Evolutionary conservation across 345 rosid species (phyloP).

Genomic region (Moricandia arvensis): DNA sequence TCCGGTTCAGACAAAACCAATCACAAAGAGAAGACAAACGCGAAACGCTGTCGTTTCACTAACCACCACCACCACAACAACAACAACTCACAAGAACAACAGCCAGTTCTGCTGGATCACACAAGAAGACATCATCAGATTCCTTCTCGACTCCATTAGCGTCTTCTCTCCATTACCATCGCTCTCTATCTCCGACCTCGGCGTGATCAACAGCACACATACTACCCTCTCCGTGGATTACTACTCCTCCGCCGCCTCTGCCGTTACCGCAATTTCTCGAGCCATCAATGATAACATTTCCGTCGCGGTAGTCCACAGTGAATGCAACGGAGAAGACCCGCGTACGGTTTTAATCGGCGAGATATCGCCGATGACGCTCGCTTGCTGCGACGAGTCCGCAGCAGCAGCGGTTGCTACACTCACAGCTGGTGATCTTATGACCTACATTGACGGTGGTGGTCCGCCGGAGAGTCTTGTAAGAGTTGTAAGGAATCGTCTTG

Average conservation of each 20-base stretch:
- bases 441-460: conserved; percentile 85
- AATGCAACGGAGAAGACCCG: conserved; percentile 33
- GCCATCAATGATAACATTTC: conserved; percentile 60
- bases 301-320: conserved; percentile 66
- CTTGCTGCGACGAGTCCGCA: conserved; percentile 66
- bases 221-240: no score
- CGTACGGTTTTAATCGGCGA: conserved; percentile 57
- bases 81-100: conserved; percentile 46
- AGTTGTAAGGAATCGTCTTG: conserved; percentile 54
- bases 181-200: no score
- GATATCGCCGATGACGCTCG: conserved; percentile 69
- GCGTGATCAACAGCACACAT: no score
- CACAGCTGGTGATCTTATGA: conserved; percentile 75
- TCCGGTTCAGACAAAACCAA: conserved; percentile 69
- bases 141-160: no score
- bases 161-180: no score
- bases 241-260: no score
- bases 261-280: no score
- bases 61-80: conserved; percentile 29
- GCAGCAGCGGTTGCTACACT: conserved; percentile 71
- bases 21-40: conserved; percentile 66
- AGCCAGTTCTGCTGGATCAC: no score
- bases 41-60: conserved; percentile 35
- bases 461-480: conserved; percentile 74
- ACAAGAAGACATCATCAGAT: no score